phyloP scores from a whole-genome alignment of 345 rosid genomes.

The Euclidium syriacum region DNA sequence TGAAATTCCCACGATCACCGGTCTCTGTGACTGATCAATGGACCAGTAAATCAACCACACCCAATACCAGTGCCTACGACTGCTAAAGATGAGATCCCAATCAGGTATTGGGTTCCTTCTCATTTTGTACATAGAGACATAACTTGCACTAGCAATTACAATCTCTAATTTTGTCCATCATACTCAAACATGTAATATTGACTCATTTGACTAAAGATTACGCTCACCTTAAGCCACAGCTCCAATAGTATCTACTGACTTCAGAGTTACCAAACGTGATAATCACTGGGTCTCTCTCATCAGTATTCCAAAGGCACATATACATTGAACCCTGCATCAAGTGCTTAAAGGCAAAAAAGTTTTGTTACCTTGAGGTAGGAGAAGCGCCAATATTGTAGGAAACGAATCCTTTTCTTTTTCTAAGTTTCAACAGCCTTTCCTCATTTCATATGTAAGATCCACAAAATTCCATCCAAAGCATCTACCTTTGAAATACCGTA shows the following conservation, averaged over 20 bases:
- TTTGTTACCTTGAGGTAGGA: conserved; percentile 5
- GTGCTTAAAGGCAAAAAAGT: conserved; percentile 8
- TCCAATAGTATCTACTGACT: background rate
- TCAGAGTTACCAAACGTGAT: background rate
- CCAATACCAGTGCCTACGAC: conserved; percentile 30
- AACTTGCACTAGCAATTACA: conserved; percentile 15
- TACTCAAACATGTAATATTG: background rate
- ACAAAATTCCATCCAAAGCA: conserved; percentile 45
- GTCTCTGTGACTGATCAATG: conserved; percentile 51
- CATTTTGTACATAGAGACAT: conserved; percentile 21
- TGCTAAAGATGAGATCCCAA: background rate
- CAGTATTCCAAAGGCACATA: no score
- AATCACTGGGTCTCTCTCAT: background rate
- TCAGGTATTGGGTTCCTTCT: conserved; percentile 13
- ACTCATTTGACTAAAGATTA: background rate
- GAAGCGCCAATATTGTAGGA: background rate
- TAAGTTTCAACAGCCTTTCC: background rate
- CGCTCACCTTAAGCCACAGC: background rate
- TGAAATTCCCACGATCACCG: conserved; percentile 41
- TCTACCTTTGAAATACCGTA: conserved; percentile 23
- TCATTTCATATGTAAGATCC: background rate
- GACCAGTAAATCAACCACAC: conserved; percentile 42
- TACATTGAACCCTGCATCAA: background rate
- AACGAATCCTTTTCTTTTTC: background rate
- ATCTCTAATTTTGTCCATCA: conserved; percentile 2